Conservation (phyloP, 306 rosid species). For the Cyclanthera cordifolia region DNA sequence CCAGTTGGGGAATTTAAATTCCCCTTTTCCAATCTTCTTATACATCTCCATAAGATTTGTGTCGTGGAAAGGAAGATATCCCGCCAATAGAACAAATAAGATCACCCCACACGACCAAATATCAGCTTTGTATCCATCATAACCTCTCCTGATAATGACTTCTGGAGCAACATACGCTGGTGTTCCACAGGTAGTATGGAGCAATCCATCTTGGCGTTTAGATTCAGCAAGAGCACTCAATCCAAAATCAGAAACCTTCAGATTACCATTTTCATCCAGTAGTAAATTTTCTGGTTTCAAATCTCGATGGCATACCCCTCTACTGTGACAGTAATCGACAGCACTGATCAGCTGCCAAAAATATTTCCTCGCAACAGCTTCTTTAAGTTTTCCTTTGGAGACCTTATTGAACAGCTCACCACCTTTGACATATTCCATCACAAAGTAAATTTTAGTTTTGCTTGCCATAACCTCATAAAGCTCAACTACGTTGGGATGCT, state of each 20-base stretch:
- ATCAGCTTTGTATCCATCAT: conserved; percentile 86
- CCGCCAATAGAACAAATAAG: conserved; percentile 78
- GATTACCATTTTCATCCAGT: conserved; percentile 76
- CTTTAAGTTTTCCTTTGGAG: conserved; percentile 77
- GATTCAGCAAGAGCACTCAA: conserved; percentile 73
- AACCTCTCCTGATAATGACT: conserved; percentile 74
- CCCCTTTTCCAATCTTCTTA: conserved; percentile 63
- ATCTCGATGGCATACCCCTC: conserved; percentile 85
- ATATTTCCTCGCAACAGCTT: conserved; percentile 60
- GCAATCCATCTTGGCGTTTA: conserved; percentile 75
- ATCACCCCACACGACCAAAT: conserved; percentile 98
- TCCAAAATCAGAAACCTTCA: conserved; percentile 91
- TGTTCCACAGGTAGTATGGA: conserved; percentile 93
- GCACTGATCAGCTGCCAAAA: conserved; percentile 85
- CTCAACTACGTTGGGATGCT: conserved; percentile 80
- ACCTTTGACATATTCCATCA: conserved; percentile 80
- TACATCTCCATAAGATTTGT: conserved; percentile 88
- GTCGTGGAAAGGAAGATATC: conserved; percentile 85
- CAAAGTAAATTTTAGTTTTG: conserved; percentile 84
- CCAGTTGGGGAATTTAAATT: conserved; percentile 82
- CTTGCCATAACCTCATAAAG: conserved; percentile 95
- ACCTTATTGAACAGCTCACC: conserved; percentile 91
- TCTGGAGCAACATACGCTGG: conserved; percentile 96
- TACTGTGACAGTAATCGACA: conserved; percentile 83
- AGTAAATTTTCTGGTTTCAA: conserved; percentile 87